Evolutionary conservation across 495 filamentous ascomycete species (phyloP), one percentile per base, ranked within the genome.

Genomic region (Hyaloscypha finlandica): DNA sequence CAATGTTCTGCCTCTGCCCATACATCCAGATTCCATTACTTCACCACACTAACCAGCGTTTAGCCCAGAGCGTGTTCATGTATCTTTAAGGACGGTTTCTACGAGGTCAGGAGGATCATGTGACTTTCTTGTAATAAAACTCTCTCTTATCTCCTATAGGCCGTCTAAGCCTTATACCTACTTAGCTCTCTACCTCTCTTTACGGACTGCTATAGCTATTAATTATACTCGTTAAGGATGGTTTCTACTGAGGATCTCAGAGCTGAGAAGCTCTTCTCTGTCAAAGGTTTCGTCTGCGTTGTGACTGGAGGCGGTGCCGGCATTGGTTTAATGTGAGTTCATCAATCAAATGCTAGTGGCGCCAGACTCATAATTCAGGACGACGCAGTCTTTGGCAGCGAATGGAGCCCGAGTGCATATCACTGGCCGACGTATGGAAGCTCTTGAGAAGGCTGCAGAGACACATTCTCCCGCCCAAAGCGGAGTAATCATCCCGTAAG

Each of bases 381-480:
- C 42, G 82, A 87, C 69, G 79, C 85, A 79, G 52, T 79, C 83
- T 0, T 78, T 88, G 1, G 78, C 77, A 39, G 73, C 78, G 29
- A 89, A 85, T 66, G 79, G 82, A 25, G 85, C 83, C 8, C 84
- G 82, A 68, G 78, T 89, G 45, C 89, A 88, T 72, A 82, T 89
- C 68, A 77, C 85, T 20, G 85, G 83, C 32, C 83, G 87, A 19
- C 81, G 86, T 25, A 72, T 77, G 63, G 78, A 81, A 22, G 74
- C 75, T 8, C 79, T 89, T 25, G 68, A 78, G 57, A 81, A 82
- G 53, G 83, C 84, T 29, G 81, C 75, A 51, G 68, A 79, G 16
- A 64, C 65, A 25, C 71, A 73, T 31, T 29, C 33, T 22, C 42
- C 67, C 4, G 59, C 25, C 16, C 32, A 42, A 58, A 56, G 39